phyloP scores from a whole-genome alignment of 2,329 filamentous ascomycete genomes.

The Clarireedia sp. region DNA sequence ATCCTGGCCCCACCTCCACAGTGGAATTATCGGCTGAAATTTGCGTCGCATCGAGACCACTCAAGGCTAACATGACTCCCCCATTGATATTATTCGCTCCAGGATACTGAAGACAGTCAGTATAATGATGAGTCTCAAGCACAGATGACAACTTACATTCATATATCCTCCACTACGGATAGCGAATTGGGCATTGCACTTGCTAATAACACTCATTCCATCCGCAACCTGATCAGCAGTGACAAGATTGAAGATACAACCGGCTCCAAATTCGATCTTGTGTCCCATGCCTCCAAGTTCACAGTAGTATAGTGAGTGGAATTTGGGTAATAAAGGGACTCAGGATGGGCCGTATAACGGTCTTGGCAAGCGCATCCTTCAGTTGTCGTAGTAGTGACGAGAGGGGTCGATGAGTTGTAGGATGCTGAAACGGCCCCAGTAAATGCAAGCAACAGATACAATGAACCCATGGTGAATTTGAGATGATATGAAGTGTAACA shows the following conservation, averaged over 20 bases:
- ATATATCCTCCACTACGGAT: constrained; percentile 23
- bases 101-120: constrained; percentile 22
- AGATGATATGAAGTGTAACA: too few species aligned
- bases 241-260: constrained; percentile 3
- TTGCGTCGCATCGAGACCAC: constrained; percentile 23
- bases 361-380: constrained; percentile 2
- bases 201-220: constrained; percentile 12
- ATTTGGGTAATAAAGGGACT: not conserved
- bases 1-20: constrained; percentile 31
- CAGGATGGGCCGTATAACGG: not conserved
- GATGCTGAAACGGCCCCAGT: too few species aligned
- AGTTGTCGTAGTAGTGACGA: too few species aligned
- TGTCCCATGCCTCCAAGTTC: constrained; percentile 1
- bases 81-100: constrained; percentile 43
- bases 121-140: not conserved
- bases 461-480: too few species aligned
- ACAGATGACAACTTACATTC: not conserved
- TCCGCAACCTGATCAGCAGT: constrained; percentile 12
- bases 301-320: not conserved
- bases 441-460: too few species aligned
- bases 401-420: too few species aligned
- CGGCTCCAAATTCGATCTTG: not conserved
- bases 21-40: constrained; percentile 24
- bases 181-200: constrained; percentile 19
- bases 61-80: constrained; percentile 43